phyloP scores from a whole-genome alignment of 768 basidiomycete species.

The Termitomyces titanicus region DNA sequence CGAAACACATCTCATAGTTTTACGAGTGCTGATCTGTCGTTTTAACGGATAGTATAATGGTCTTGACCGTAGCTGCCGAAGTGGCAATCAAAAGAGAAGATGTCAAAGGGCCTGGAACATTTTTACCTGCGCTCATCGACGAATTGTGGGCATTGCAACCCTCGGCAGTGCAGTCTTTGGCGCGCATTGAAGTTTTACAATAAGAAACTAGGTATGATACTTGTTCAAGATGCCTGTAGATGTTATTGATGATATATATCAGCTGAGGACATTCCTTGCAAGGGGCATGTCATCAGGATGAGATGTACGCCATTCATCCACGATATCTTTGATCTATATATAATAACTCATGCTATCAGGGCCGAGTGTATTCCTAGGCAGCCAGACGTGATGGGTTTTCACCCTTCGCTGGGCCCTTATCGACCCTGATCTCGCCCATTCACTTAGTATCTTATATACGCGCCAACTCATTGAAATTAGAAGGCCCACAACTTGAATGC shows the following conservation, averaged over 20 bases:
- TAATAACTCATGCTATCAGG: too few relatives aligned
- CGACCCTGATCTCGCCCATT: not conserved
- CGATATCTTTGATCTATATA: too few relatives aligned
- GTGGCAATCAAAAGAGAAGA: constrained; percentile 44
- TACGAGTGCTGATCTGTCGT: constrained; percentile 3
- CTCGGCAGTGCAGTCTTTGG: constrained; percentile 25
- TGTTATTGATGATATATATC: too few relatives aligned
- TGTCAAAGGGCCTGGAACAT: constrained; percentile 62
- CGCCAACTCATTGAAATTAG: not conserved
- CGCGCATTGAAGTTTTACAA: constrained; percentile 27
- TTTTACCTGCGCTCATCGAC: constrained; percentile 63
- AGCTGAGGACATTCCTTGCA: too few relatives aligned
- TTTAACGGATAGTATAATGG: constrained; percentile 39
- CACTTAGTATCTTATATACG: not conserved
- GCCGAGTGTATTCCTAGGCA: too few relatives aligned
- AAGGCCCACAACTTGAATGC: too few relatives aligned
- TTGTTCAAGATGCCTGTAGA: not conserved
- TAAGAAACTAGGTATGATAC: not conserved
- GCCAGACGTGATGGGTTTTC: not conserved
- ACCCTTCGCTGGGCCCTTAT: not conserved
- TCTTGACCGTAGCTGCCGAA: constrained; percentile 61
- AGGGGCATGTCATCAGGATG: too few relatives aligned
- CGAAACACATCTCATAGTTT: not conserved
- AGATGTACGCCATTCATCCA: too few relatives aligned
- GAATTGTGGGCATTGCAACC: constrained; percentile 39